These are phyloP conservation scores for Dictyophora rubrovolvata DNA, from an alignment of 768 basidiomycete genomes.

Conservation along the genomic window DNA sequence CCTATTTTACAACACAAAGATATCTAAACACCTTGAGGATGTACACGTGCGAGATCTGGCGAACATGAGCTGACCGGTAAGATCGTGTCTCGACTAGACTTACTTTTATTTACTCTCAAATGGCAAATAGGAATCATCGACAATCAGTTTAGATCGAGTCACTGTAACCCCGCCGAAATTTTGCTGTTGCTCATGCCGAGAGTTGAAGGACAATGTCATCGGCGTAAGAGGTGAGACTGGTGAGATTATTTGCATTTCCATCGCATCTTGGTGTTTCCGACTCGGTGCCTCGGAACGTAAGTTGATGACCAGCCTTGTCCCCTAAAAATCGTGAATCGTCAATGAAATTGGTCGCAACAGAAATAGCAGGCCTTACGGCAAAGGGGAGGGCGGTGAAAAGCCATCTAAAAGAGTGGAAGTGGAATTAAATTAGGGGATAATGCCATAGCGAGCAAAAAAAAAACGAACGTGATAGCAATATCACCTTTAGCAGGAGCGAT, in stretches of 20 bases:
- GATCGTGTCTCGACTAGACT: too few species aligned
- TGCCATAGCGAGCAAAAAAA: not conserved
- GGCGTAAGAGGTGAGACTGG: not conserved
- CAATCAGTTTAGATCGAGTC: not conserved
- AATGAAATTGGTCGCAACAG: not conserved
- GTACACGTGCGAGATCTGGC: too few species aligned
- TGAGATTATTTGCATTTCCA: not conserved
- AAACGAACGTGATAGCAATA: conserved; percentile 3
- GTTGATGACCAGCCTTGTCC: conserved; percentile 4
- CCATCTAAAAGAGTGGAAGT: not conserved
- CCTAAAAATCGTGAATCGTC: not conserved
- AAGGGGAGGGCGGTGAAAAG: not conserved
- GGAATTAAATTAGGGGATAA: not conserved
- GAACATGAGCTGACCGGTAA: too few species aligned
- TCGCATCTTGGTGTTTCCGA: not conserved
- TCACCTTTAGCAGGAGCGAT: not conserved
- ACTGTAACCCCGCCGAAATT: not conserved
- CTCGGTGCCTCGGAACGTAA: not conserved
- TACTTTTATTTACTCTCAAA: not conserved
- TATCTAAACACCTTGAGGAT: not conserved
- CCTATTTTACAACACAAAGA: not conserved
- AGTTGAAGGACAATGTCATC: not conserved
- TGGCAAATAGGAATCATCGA: not conserved
- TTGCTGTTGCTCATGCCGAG: not conserved
- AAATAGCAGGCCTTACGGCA: not conserved